A percentile compares a stretch with the other conserved stretches of the same genome.
Conservation (phyloP, 2,329 filamentous ascomycete species). For the Lasiodiplodia gonubiensis region DNA sequence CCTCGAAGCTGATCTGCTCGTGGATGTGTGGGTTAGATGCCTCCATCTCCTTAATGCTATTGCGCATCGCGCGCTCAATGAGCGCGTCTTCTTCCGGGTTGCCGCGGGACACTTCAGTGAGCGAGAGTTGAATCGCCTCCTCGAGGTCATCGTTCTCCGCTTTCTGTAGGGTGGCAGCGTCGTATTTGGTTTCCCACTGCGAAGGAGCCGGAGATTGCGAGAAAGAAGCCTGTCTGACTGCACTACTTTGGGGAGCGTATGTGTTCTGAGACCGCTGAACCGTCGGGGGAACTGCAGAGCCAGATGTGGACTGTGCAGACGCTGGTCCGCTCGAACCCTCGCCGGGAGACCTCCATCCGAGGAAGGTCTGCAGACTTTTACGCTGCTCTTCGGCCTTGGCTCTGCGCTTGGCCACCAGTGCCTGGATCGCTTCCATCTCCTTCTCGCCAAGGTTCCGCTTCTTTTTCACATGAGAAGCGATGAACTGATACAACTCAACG, state of each 20-base stretch:
- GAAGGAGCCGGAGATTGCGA: neutral
- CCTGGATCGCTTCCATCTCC: constrained; percentile 58
- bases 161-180: constrained; percentile 31
- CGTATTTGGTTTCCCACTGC: neutral
- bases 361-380: constrained; percentile 31
- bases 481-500: constrained; percentile 67
- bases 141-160: constrained; percentile 60
- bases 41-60: constrained; percentile 68
- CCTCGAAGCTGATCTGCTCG: constrained; percentile 38
- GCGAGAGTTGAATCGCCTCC: constrained; percentile 67
- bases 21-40: constrained; percentile 38
- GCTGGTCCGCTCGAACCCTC: neutral
- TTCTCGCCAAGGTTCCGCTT: constrained; percentile 56
- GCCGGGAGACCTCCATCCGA: neutral
- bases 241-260: neutral
- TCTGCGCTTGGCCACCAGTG: constrained; percentile 45
- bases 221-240: neutral
- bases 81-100: constrained; percentile 71
- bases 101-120: constrained; percentile 72
- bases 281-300: neutral
- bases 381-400: constrained; percentile 30
- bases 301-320: neutral
- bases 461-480: constrained; percentile 65
- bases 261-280: neutral
- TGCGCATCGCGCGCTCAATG: constrained; percentile 75